Percentiles rank a stretch among this genome's conserved stretches.
Conservation (phyloP, 2,329 filamentous ascomycete genomes). For the Didymellaceae sp. region DNA sequence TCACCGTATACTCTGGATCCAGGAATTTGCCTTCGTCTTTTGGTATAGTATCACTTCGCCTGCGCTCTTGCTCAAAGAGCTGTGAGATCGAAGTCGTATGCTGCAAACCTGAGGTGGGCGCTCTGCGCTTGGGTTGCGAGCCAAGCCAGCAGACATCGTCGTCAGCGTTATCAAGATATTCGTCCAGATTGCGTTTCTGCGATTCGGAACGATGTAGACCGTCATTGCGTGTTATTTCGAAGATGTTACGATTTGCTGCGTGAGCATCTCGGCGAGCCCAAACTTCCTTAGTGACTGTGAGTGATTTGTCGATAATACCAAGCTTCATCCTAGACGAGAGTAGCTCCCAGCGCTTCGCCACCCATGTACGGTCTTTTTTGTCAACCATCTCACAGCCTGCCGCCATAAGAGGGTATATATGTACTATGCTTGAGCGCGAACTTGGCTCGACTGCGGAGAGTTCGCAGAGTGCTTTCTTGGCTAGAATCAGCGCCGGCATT, state of each 20-base stretch:
- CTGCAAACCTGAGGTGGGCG: neutral
- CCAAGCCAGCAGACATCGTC: constrained; percentile 34
- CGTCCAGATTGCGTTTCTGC: constrained; percentile 34
- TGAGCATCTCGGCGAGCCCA: constrained; percentile 68
- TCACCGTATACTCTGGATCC: constrained; percentile 68
- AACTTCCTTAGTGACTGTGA: constrained; percentile 70
- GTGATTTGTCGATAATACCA: constrained; percentile 70
- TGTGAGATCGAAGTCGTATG: neutral
- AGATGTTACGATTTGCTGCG: constrained; percentile 41
- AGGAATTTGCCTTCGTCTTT: constrained; percentile 49
- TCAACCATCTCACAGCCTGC: constrained; percentile 69
- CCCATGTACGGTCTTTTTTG: constrained; percentile 68
- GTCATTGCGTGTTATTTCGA: constrained; percentile 12
- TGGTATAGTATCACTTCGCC: constrained; percentile 28
- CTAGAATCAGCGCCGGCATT: constrained; percentile 62
- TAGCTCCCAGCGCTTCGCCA: constrained; percentile 66
- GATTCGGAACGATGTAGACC: constrained; percentile 18
- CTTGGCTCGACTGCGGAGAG: constrained; percentile 68
- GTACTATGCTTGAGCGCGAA: constrained; percentile 69
- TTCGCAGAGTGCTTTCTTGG: constrained; percentile 66
- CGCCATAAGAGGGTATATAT: constrained; percentile 72
- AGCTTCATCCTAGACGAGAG: constrained; percentile 70
- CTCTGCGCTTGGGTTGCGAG: constrained; percentile 28
- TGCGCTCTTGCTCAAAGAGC: constrained; percentile 20
- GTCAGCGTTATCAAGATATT: constrained; percentile 15